phyloP scores from a whole-genome alignment of 2,329 filamentous ascomycete genomes.

The Pseudopithomyces maydicus region DNA sequence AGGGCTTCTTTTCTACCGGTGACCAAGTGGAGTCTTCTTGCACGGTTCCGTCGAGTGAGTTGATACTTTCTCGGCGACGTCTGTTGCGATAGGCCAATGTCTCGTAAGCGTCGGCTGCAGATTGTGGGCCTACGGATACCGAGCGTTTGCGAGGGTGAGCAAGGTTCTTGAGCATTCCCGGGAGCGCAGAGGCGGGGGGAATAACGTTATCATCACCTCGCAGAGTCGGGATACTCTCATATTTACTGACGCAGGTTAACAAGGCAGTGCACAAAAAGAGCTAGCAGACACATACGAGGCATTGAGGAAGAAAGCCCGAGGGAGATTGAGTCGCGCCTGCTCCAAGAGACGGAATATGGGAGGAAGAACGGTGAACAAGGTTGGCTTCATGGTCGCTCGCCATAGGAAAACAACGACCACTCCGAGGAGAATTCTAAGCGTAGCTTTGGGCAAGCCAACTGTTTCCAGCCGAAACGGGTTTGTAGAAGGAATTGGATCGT shows the following conservation, averaged over 20 bases:
- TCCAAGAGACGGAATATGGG: slow-evolving; percentile 88
- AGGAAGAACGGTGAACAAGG: slow-evolving; percentile 76
- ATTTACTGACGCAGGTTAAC: slow-evolving; percentile 59
- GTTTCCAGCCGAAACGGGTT: slow-evolving; percentile 69
- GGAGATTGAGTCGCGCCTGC: slow-evolving; percentile 76
- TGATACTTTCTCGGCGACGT: slow-evolving; percentile 64
- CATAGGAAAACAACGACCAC: slow-evolving; percentile 86
- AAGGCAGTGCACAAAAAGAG: background rate
- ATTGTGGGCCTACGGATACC: slow-evolving; percentile 91
- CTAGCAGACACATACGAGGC: slow-evolving; percentile 64
- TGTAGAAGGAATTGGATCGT: slow-evolving; percentile 61
- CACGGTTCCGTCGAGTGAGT: slow-evolving; percentile 43
- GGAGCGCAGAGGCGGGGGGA: slow-evolving; percentile 85
- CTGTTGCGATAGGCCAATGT: slow-evolving; percentile 88
- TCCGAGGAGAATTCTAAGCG: slow-evolving; percentile 74
- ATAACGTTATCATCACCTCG: slow-evolving; percentile 85
- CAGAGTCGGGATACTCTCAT: slow-evolving; percentile 78
- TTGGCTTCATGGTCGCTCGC: slow-evolving; percentile 87
- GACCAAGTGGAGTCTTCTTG: slow-evolving; percentile 32
- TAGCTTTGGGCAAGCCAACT: slow-evolving; percentile 68
- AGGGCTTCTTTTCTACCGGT: slow-evolving; percentile 17
- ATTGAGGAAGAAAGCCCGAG: slow-evolving; percentile 87
- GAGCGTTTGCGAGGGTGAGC: slow-evolving; percentile 80
- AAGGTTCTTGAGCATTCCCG: slow-evolving; percentile 79
- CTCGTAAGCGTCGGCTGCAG: slow-evolving; percentile 94